phyloP scores from a whole-genome alignment of 176 grass and related monocot genomes.

The Raddia guianensis region DNA sequence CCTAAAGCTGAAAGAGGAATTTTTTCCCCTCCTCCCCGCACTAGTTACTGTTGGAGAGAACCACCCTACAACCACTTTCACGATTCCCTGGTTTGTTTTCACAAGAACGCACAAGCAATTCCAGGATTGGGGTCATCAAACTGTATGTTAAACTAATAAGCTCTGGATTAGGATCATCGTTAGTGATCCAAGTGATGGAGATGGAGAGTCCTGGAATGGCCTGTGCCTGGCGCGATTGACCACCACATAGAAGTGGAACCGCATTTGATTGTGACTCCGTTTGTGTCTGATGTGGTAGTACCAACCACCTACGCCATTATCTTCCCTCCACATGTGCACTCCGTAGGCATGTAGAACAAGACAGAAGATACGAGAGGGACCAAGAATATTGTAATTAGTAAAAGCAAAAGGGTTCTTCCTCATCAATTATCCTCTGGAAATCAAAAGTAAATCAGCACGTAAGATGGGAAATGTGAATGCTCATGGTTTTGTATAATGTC shows the following conservation, averaged over 20 bases:
- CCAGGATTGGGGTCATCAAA: not conserved
- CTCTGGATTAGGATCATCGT: not conserved
- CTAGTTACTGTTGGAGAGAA: not conserved
- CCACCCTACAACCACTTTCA: not conserved
- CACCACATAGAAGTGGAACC: not conserved
- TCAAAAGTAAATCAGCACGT: not conserved
- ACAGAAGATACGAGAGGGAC: not conserved
- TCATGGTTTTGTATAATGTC: constrained; percentile 2
- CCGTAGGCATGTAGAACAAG: not conserved
- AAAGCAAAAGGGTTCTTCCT: not conserved
- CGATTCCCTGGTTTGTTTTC: not conserved
- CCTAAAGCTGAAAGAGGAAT: not conserved
- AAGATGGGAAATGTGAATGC: not conserved
- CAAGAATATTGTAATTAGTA: constrained; percentile 26
- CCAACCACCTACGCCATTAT: constrained; percentile 45
- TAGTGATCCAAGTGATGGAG: not conserved
- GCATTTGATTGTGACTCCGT: constrained; percentile 24
- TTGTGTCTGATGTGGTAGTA: constrained; percentile 2
- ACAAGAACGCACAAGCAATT: constrained; percentile 6
- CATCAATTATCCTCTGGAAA: not conserved
- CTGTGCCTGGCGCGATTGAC: constrained; percentile 7
- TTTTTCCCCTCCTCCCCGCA: not conserved
- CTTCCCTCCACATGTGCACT: constrained; percentile 14
- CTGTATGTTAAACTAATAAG: not conserved
- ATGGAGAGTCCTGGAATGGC: constrained; percentile 22